Conservation (phyloP, 2,329 filamentous ascomycete genomes). For the Cercospora sp. region DNA sequence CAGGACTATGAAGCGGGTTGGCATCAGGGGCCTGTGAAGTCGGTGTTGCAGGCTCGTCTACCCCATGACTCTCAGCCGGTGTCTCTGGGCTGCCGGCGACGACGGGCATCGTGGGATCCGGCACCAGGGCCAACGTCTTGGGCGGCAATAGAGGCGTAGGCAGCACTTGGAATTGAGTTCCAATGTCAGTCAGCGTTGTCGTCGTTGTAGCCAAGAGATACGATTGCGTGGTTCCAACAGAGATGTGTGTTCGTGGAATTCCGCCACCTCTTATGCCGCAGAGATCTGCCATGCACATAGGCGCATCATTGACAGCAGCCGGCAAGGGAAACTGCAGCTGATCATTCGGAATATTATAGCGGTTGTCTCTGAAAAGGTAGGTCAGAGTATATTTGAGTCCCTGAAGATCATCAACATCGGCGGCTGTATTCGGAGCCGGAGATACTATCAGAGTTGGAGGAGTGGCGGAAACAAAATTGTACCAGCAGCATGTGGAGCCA, state of each 20-base stretch:
- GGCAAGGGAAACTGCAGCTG: background rate
- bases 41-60: background rate
- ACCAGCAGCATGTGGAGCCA: background rate
- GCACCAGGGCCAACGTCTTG: background rate
- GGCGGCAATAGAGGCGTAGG: background rate
- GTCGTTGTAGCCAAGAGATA: background rate
- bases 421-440: background rate
- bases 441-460: background rate
- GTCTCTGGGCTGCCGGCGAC: background rate
- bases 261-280: background rate
- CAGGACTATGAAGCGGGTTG: background rate
- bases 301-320: background rate
- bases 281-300: background rate
- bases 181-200: background rate
- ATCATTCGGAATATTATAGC: background rate
- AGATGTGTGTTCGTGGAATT: background rate
- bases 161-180: background rate
- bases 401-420: background rate
- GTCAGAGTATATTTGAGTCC: background rate
- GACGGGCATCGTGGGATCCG: background rate
- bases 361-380: background rate
- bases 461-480: background rate
- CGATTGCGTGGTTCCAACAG: background rate
- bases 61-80: background rate
- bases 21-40: background rate